phyloP scores from a whole-genome alignment of 306 rosid species.

The Inga oerstediana region DNA sequence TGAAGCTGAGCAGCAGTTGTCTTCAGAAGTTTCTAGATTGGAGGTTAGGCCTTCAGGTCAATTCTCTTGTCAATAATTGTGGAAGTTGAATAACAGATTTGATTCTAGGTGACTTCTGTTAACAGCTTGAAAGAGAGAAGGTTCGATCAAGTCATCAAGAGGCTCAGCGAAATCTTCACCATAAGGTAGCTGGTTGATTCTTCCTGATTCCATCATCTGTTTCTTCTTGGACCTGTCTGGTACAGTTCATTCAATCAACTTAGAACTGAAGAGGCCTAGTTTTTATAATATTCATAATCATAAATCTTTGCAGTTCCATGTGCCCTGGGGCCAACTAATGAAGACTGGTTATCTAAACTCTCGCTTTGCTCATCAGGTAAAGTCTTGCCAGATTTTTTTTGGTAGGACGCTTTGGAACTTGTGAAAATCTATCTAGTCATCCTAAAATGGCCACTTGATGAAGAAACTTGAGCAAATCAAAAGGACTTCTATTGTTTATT shows the following conservation, averaged over 20 bases:
- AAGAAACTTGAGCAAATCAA: background rate
- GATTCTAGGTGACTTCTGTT: conserved; percentile 7
- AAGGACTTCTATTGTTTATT: background rate
- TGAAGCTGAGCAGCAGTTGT: conserved; percentile 39
- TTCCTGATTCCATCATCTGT: background rate
- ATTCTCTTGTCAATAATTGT: background rate
- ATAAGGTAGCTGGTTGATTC: conserved; percentile 38
- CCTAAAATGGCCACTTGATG: background rate
- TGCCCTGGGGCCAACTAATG: conserved; percentile 79
- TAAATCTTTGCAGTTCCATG: conserved; percentile 55
- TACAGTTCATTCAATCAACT: background rate
- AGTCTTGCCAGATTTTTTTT: background rate
- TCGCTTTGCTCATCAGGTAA: conserved; percentile 76
- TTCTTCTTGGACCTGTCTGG: background rate
- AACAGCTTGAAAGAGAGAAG: conserved; percentile 46
- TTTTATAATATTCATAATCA: background rate
- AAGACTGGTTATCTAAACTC: conserved; percentile 80
- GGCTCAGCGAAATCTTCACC: conserved; percentile 58
- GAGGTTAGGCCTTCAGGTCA: conserved; percentile 52
- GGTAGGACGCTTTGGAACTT: background rate
- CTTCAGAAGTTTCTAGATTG: conserved; percentile 37
- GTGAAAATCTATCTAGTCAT: background rate
- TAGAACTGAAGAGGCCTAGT: background rate
- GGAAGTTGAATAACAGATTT: background rate
- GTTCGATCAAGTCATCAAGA: conserved; percentile 57